Percentiles rank a stretch among this genome's conserved stretches.
phyloP scores from a whole-genome alignment of 192 early-diverging fungal genomes.

The Backusella macrospora region DNA sequence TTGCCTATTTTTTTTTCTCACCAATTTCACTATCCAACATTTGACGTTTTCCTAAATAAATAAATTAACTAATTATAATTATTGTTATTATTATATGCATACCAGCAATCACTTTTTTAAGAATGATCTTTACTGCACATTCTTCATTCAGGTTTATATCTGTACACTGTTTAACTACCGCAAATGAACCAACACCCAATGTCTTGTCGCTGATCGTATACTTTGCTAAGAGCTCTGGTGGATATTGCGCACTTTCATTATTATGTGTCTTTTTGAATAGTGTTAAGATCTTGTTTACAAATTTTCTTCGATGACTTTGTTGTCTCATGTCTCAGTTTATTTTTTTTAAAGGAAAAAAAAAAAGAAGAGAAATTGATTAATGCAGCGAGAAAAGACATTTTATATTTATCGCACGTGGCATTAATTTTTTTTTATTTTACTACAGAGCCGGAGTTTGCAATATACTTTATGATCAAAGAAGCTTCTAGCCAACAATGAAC shows the following conservation, averaged over 20 bases:
- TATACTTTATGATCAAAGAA: no score
- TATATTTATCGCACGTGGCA: no score
- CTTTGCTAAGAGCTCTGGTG: not conserved
- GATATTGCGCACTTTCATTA: constrained; percentile 25
- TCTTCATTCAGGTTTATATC: constrained; percentile 48
- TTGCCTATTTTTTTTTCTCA: not conserved
- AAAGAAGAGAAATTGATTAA: not conserved
- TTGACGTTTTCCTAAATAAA: constrained; percentile 45
- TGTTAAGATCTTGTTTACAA: constrained; percentile 19
- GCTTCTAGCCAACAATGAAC: no score
- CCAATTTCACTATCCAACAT: constrained; percentile 64
- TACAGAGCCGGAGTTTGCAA: no score
- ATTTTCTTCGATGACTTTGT: not conserved
- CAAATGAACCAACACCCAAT: constrained; percentile 54
- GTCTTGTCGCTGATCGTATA: constrained; percentile 47
- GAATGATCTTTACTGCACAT: constrained; percentile 75
- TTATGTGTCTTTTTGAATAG: constrained; percentile 43
- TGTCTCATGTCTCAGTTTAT: constrained; percentile 10
- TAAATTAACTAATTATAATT: not conserved
- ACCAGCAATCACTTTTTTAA: constrained; percentile 57
- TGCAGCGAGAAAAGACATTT: not conserved
- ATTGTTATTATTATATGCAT: constrained; percentile 5
- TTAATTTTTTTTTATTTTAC: no score
- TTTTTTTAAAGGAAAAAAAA: not conserved
- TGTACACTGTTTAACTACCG: constrained; percentile 63